Evolutionary conservation across 2,329 filamentous ascomycete genomes (phyloP).

Genomic region (Rutstroemia sp.): DNA sequence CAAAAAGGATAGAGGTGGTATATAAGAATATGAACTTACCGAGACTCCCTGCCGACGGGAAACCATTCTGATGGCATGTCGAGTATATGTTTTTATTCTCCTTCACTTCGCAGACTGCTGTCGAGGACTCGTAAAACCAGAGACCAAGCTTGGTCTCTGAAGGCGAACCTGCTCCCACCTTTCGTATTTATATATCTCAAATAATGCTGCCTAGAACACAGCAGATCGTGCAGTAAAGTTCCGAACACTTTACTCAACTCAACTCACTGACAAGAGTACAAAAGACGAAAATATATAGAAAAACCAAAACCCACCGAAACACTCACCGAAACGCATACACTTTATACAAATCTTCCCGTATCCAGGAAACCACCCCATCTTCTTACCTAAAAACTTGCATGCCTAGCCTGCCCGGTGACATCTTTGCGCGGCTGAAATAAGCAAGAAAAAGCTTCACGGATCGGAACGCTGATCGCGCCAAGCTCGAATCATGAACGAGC

Average conservation of each 20-base stretch:
- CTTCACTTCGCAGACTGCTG: not conserved
- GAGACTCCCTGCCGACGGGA: not conserved
- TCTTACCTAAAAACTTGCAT: not conserved
- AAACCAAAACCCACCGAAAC: too few relatives aligned
- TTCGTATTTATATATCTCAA: too few relatives aligned
- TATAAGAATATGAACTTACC: not conserved
- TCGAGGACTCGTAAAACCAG: too few relatives aligned
- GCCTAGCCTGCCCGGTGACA: not conserved
- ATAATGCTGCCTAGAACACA: too few relatives aligned
- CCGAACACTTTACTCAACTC: too few relatives aligned
- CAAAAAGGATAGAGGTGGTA: not conserved
- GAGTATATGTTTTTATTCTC: not conserved
- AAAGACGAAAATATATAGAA: too few relatives aligned
- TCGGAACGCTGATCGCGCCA: not conserved
- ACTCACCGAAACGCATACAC: too few relatives aligned
- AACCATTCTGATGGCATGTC: constrained; percentile 18
- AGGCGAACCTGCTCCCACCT: too few relatives aligned
- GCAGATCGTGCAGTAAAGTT: too few relatives aligned
- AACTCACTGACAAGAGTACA: too few relatives aligned
- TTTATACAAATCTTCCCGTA: not conserved
- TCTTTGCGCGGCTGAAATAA: not conserved
- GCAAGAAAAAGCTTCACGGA: not conserved
- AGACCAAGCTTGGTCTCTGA: too few relatives aligned
- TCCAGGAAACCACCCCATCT: not conserved
- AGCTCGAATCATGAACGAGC: not conserved